Conservation (phyloP, 108 stramenopile genomes). For the Cyclotella choctawhatcheeana region DNA sequence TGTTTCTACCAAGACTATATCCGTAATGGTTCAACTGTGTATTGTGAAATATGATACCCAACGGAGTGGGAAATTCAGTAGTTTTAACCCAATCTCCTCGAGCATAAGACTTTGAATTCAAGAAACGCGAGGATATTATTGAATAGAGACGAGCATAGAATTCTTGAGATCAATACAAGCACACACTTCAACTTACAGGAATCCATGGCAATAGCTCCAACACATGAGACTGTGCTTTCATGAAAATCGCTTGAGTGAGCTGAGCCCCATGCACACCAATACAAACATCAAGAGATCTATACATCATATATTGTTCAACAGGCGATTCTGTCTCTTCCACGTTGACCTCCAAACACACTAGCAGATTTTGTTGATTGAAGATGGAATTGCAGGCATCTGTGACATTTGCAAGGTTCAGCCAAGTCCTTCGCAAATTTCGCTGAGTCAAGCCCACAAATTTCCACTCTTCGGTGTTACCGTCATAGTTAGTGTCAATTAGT, state of each 20-base stretch:
- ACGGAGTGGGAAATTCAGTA: slow-evolving; percentile 37
- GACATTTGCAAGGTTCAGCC: slow-evolving; percentile 22
- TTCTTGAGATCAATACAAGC: background rate
- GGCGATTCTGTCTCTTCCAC: slow-evolving; percentile 47
- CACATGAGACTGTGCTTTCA: slow-evolving; percentile 44
- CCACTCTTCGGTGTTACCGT: slow-evolving; percentile 24
- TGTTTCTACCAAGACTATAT: slow-evolving; percentile 15
- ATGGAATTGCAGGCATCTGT: slow-evolving; percentile 32
- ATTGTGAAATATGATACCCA: slow-evolving; percentile 49
- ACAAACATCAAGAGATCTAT: slow-evolving; percentile 54
- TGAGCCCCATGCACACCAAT: slow-evolving; percentile 66
- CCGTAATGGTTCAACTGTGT: slow-evolving; percentile 50
- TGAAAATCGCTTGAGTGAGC: slow-evolving; percentile 55
- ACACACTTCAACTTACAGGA: slow-evolving; percentile 20
- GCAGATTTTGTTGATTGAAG: background rate
- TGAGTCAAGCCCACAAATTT: slow-evolving; percentile 28
- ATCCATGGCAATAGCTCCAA: slow-evolving; percentile 60
- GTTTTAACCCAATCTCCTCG: slow-evolving; percentile 30
- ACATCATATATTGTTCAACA: slow-evolving; percentile 49
- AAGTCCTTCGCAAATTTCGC: slow-evolving; percentile 17
- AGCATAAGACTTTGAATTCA: slow-evolving; percentile 6
- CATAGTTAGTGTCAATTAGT: background rate
- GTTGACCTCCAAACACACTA: slow-evolving; percentile 55
- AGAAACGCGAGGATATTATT: slow-evolving; percentile 21
- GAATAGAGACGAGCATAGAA: background rate